A percentile compares a stretch with the other conserved stretches of the same genome.
phyloP scores from a whole-genome alignment of 202 grass and related monocot genomes.

The Eragrostis tef region DNA sequence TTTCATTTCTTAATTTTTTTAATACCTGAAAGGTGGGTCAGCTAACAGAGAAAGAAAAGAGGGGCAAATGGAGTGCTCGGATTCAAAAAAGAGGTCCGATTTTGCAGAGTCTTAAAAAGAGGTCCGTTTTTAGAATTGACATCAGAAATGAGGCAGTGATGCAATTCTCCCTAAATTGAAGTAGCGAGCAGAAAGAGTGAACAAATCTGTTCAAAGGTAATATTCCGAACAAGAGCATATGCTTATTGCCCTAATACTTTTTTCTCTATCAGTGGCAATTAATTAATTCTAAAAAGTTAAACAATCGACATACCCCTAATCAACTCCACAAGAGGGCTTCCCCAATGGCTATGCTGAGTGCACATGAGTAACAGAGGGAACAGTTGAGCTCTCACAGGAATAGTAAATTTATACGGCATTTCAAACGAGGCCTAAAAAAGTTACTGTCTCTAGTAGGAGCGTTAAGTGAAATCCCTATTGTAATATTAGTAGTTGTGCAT shows the following conservation, averaged over 20 bases:
- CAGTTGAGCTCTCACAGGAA: background rate
- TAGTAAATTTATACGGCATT: background rate
- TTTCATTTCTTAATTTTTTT: too few species aligned
- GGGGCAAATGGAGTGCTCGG: too few species aligned
- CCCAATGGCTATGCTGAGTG: background rate
- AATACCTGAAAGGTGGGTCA: too few species aligned
- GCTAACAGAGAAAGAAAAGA: too few species aligned
- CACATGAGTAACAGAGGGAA: background rate
- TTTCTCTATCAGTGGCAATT: background rate
- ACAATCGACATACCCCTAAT: slow-evolving; percentile 20
- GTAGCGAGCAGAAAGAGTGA: slow-evolving; percentile 9
- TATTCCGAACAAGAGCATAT: slow-evolving; percentile 40
- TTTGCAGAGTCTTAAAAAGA: too few species aligned
- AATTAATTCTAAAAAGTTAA: slow-evolving; percentile 17
- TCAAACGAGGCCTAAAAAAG: background rate
- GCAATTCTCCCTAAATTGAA: background rate
- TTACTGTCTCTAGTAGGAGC: background rate
- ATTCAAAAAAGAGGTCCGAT: too few species aligned
- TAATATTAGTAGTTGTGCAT: background rate
- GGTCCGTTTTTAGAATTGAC: too few species aligned
- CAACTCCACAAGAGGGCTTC: background rate
- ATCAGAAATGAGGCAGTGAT: too few species aligned
- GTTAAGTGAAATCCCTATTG: slow-evolving; percentile 35
- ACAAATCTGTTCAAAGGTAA: slow-evolving; percentile 12
- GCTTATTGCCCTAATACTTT: slow-evolving; percentile 7